Evolutionary conservation across 306 rosid species (phyloP).

Genomic region (Canavalia gladiata): DNA sequence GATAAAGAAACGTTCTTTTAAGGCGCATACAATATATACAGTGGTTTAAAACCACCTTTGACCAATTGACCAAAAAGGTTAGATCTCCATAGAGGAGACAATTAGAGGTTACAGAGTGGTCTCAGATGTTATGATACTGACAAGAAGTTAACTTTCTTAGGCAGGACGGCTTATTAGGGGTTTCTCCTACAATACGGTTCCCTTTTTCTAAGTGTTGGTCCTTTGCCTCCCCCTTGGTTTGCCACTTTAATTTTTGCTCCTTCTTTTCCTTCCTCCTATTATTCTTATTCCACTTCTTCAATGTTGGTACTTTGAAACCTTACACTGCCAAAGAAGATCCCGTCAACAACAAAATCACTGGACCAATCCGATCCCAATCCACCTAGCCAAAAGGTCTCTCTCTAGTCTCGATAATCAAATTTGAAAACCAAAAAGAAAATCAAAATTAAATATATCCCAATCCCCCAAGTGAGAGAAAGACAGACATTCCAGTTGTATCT

Average conservation of each 20-base stretch:
- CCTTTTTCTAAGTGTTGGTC: conserved; percentile 64
- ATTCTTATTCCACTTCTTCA: conserved; percentile 36
- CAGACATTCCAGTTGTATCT: conserved; percentile 97
- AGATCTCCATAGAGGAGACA: conserved; percentile 77
- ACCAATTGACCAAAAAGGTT: conserved; percentile 55
- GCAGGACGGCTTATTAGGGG: conserved; percentile 56
- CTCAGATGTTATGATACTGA: conserved; percentile 65
- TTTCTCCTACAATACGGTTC: conserved; percentile 37
- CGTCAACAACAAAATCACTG: conserved; percentile 71
- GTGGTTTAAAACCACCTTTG: conserved; percentile 54
- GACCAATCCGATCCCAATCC: conserved; percentile 69
- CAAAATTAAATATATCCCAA: conserved; percentile 45
- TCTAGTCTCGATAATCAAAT: conserved; percentile 44
- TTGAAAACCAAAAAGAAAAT: conserved; percentile 21
- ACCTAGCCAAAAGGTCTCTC: conserved; percentile 44
- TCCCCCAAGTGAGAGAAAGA: conserved; percentile 60
- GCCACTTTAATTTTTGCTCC: conserved; percentile 47
- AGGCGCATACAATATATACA: conserved; percentile 41
- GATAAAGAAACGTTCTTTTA: conserved; percentile 41
- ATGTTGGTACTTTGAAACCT: conserved; percentile 55
- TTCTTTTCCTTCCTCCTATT: conserved; percentile 36
- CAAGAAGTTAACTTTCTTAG: conserved; percentile 62
- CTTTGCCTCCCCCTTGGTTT: conserved; percentile 55
- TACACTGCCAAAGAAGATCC: conserved; percentile 59
- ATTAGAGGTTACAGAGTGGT: conserved; percentile 77